Evolutionary conservation across 176 grass and related monocot genomes (phyloP).

Genomic region (Coix lacrymajobi): DNA sequence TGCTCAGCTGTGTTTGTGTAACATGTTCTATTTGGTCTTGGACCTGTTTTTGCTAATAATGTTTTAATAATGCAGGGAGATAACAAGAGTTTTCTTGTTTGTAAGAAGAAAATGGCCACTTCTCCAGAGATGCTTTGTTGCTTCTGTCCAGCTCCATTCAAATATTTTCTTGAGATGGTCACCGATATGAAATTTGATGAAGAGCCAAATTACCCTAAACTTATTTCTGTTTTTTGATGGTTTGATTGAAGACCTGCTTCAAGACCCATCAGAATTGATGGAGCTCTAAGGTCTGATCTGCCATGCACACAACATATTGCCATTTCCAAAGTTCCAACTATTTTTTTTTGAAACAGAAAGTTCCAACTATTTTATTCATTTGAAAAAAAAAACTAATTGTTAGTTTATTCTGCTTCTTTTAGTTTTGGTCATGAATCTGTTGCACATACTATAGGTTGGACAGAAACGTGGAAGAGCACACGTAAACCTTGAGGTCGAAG

Average conservation of each 20-base stretch:
- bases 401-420: conserved; percentile 9
- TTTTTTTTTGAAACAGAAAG: background rate
- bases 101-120: conserved; percentile 91
- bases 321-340: background rate
- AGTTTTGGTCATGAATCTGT: background rate
- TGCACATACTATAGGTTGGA: conserved; percentile 52
- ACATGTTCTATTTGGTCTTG: background rate
- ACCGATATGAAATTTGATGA: conserved; percentile 87
- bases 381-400: background rate
- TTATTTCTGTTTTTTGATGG: conserved; percentile 76
- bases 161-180: conserved; percentile 77
- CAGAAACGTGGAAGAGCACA: conserved; percentile 74
- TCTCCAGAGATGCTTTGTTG: conserved; percentile 61
- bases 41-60: conserved; percentile 20
- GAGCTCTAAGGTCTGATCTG: conserved; percentile 66
- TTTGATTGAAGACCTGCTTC: conserved; percentile 64
- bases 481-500: conserved; percentile 67
- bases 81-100: conserved; percentile 92
- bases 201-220: conserved; percentile 82
- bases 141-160: conserved; percentile 81
- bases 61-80: conserved; percentile 52
- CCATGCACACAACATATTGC: background rate
- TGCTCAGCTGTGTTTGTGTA: background rate
- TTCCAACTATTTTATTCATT: background rate
- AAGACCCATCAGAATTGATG: conserved; percentile 81